phyloP scores from a whole-genome alignment of 2,329 filamentous ascomycete genomes.

The Lachnellula hyalina region DNA sequence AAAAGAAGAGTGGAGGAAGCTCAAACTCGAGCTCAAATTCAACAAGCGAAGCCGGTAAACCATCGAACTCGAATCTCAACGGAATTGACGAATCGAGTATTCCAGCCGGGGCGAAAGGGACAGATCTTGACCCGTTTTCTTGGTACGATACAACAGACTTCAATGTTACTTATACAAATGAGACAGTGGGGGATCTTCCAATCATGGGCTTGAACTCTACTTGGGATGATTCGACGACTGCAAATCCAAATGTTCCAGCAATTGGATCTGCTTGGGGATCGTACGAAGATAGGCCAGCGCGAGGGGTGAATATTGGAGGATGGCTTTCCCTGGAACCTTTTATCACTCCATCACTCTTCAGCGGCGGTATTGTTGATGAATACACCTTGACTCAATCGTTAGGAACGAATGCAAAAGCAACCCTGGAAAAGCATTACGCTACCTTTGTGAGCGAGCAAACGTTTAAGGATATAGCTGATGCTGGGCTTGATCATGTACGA shows the following conservation, averaged over 20 bases:
- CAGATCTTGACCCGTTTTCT: conserved; percentile 79
- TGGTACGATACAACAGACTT: conserved; percentile 91
- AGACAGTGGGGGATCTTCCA: conserved; percentile 78
- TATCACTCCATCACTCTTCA: conserved; percentile 89
- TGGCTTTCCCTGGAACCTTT: conserved; percentile 95
- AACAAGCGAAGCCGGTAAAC: conserved; percentile 15
- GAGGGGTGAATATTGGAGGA: conserved; percentile 88
- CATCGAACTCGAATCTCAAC: conserved; percentile 42
- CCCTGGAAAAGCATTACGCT: conserved; percentile 87
- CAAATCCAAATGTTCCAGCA: conserved; percentile 75
- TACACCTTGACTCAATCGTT: conserved; percentile 72
- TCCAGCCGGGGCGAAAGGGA: conserved; percentile 63
- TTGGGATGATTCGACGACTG: conserved; percentile 77
- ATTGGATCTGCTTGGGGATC: conserved; percentile 70
- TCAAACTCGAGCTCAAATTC: conserved; percentile 16
- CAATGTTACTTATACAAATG: conserved; percentile 87
- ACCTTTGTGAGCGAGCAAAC: conserved; percentile 80
- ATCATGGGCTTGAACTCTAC: conserved; percentile 81
- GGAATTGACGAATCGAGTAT: conserved; percentile 42
- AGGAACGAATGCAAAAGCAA: conserved; percentile 57
- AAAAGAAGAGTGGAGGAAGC: conserved; percentile 45
- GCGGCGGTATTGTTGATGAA: conserved; percentile 78
- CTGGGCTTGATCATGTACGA: conserved; percentile 92
- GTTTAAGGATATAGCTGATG: conserved; percentile 77
- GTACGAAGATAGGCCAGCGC: conserved; percentile 73